These are phyloP conservation scores for Teratosphaeria zuluensis DNA, from an alignment of 2,329 filamentous ascomycete genomes.

Conservation along the genomic window DNA sequence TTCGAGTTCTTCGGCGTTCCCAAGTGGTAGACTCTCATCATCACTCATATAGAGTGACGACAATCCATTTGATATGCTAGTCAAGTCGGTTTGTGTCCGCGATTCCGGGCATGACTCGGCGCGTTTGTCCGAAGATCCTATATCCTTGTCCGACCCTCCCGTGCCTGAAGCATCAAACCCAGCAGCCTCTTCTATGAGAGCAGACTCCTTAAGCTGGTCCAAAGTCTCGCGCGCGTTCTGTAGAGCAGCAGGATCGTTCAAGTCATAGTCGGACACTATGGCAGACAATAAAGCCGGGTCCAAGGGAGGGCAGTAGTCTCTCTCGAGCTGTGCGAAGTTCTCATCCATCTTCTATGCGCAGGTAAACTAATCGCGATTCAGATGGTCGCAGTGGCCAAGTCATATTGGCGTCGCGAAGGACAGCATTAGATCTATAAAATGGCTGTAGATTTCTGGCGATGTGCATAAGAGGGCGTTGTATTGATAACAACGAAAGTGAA, in stretches of 20 bases:
- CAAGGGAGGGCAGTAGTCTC: constrained; percentile 62
- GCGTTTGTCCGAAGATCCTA: constrained; percentile 8
- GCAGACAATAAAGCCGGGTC: constrained; percentile 70
- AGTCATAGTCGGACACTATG: constrained; percentile 64
- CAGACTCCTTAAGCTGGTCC: constrained; percentile 55
- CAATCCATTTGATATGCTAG: constrained; percentile 39
- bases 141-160: constrained; percentile 34
- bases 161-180: constrained; percentile 72
- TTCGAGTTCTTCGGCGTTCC: constrained; percentile 26
- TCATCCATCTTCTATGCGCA: constrained; percentile 17
- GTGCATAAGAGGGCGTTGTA: neutral
- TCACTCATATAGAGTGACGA: constrained; percentile 25
- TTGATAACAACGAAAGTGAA: neutral
- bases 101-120: constrained; percentile 28
- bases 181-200: constrained; percentile 57
- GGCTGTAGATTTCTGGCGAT: neutral
- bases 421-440: neutral
- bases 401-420: neutral
- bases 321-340: constrained; percentile 35
- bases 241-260: constrained; percentile 44
- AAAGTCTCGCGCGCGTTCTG: constrained; percentile 50
- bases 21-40: constrained; percentile 12
- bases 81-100: constrained; percentile 38
- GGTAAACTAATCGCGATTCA: neutral
- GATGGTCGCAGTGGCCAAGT: neutral